A percentile compares a stretch with the other conserved stretches of the same genome.
phyloP scores from a whole-genome alignment of 2,329 filamentous ascomycete species.

The Fusarium liriodendri region DNA sequence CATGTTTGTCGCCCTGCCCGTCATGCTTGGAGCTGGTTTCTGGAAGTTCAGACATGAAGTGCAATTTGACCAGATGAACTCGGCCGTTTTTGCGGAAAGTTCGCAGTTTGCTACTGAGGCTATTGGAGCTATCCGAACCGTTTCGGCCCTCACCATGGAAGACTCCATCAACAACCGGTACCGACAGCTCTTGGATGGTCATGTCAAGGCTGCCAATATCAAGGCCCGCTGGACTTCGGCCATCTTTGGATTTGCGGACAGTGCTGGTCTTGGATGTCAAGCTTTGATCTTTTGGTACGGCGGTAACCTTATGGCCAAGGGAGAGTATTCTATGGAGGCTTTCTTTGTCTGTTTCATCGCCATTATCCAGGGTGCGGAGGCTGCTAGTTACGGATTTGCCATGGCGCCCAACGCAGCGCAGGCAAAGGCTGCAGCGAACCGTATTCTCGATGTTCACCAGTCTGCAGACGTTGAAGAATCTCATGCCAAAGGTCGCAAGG shows the following conservation, averaged over 20 bases:
- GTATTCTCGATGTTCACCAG: slow-evolving; percentile 45
- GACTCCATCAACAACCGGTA: slow-evolving; percentile 60
- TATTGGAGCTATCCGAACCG: slow-evolving; percentile 72
- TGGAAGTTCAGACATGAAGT: slow-evolving; percentile 59
- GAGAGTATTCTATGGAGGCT: slow-evolving; percentile 51
- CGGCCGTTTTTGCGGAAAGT: slow-evolving; percentile 67
- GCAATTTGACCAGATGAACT: slow-evolving; percentile 68
- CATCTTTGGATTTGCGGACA: slow-evolving; percentile 52
- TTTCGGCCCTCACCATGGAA: slow-evolving; percentile 70
- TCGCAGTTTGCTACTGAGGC: slow-evolving; percentile 73
- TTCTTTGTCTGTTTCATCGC: slow-evolving; percentile 68
- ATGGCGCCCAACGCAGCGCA: slow-evolving; percentile 37
- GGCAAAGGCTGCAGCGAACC: slow-evolving; percentile 32
- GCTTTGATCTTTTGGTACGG: slow-evolving; percentile 68
- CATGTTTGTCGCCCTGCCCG: slow-evolving; percentile 49
- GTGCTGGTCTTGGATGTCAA: slow-evolving; percentile 52
- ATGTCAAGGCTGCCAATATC: slow-evolving; percentile 46
- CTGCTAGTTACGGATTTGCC: slow-evolving; percentile 23
- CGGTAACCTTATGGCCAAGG: slow-evolving; percentile 35
- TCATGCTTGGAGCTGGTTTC: slow-evolving; percentile 49
- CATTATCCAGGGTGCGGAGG: slow-evolving; percentile 64
- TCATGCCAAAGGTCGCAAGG: fast-evolving
- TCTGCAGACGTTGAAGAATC: slow-evolving; percentile 5
- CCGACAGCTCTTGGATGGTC: slow-evolving; percentile 48
- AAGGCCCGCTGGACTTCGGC: slow-evolving; percentile 48